Evolutionary conservation across 1,284 basidiomycete genomes (phyloP), one percentile per base, ranked within the genome.

Genomic region (Papiliotrema flavescens): DNA sequence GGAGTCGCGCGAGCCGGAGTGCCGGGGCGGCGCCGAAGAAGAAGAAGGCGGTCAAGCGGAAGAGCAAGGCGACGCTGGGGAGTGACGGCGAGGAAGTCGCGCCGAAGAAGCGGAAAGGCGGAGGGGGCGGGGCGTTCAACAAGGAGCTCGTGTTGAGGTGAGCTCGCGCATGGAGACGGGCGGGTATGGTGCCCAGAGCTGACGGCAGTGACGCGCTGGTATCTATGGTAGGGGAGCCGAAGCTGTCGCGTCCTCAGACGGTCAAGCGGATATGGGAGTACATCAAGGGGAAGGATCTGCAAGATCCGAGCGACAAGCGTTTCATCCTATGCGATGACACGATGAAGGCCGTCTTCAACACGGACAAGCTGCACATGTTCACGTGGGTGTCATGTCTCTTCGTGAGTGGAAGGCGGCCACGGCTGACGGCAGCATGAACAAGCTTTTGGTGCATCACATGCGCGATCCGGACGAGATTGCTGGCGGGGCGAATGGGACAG

Each of bases 211-310:
- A 70, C 37, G 57, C 69, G 1, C 64, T 77, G 15, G 56, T 65
- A 2, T 60, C 58, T 1, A 60, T 76, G 15, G 57, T 71, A 8
- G 67, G 67, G 17, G 69, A 71, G 47, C 53, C 60, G 1, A 56
- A 67, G 20, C 51, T 71, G 23, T 79, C 80, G 5, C 70, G 80
- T 36, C 79, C 79, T 2, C 79, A 79, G 54, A 75, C 77, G 8
- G 80, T 81, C 52, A 81, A 81, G 66, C 70, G 77, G 54, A 75
- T 81, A n/a, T 81, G 80, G 80, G 78, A 65, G 11, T 79, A 81
- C 60, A 76, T 81, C 65, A 81, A 81, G 60, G 74, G 61, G 20
- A 69, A 78, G 36, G 71, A 76, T 44, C 65, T 81, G n/a, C 80
- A 81, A 63, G 79, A 81, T 62, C 75, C 76, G 39, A 57, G 49